Evolutionary conservation across 176 grass and related monocot species (phyloP), one percentile per base, ranked within the genome.

Genomic region (Metroxylon sagu): DNA sequence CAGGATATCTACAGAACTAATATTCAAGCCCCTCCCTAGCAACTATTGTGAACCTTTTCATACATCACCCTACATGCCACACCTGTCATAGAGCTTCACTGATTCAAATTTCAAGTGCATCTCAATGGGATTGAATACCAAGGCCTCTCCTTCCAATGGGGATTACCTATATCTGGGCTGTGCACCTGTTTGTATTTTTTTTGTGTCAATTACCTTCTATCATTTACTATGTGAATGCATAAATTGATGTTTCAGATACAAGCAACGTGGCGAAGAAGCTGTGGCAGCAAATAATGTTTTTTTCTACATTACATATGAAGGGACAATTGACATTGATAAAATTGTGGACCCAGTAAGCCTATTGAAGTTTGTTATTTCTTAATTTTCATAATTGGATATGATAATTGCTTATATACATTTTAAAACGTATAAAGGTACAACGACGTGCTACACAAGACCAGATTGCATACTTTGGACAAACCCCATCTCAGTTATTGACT

Each of bases 241-340:
- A 39, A 65, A 21, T 63, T 71, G 6, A 27, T 64, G 64, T 80
- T 85, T 69, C 78, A 97, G 93, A 85, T 91, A 85, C 59, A 97
- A 97, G 77, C 93, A 97, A 61, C 89, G 93, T 66, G 93, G 93
- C 56, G 85, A 97, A 80, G 84, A 91, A 72, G 87, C 93, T 0
- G 64, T 88, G 57, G 29, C 60, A 29, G 87, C 87, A 69, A 90
- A 97, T 59, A 97, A 97, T 82, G 87, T 97, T 52, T 97, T 97
- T 70, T 97, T 97, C 66, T 97, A 97, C 59, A 97, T 97, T 71
- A 97, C 93, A 66, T 97, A 97, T 50, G 93, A 97, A 71, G 93
- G 93, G 71, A 91, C 87, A 54, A 81, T 97, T 79, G 84, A 97
- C 58, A 82, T 97, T 72, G 93, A 91, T 71, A 97, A 91, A 78